These are phyloP conservation scores for Wickerhamiella azyma DNA, from an alignment of 805 yeast species.

Conservation along the genomic window DNA sequence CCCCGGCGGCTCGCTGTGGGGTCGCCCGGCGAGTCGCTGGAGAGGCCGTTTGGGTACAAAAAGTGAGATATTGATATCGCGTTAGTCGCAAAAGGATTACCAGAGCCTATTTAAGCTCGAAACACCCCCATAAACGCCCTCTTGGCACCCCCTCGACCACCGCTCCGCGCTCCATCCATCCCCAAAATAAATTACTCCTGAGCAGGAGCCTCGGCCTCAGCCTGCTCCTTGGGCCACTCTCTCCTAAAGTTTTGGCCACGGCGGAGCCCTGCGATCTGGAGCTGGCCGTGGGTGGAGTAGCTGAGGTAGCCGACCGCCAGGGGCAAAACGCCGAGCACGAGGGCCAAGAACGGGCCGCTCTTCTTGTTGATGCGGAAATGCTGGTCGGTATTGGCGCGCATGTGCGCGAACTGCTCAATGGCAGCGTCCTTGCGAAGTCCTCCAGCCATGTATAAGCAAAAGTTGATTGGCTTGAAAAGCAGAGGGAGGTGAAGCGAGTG, in stretches of 20 bases:
- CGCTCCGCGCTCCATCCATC: too few relatives aligned
- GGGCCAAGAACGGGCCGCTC: constrained; percentile 22
- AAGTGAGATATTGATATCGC: too few relatives aligned
- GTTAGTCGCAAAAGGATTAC: too few relatives aligned
- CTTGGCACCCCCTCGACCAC: too few relatives aligned
- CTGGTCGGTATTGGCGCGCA: constrained; percentile 22
- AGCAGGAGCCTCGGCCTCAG: not conserved
- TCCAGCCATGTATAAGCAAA: constrained; percentile 18
- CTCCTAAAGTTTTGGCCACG: constrained; percentile 17
- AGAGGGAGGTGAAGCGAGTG: not conserved
- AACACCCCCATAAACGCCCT: too few relatives aligned
- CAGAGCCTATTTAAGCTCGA: too few relatives aligned
- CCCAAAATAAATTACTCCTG: not conserved
- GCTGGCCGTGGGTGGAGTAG: constrained; percentile 23
- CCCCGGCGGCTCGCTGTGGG: too few relatives aligned
- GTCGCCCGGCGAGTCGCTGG: too few relatives aligned
- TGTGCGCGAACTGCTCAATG: constrained; percentile 25
- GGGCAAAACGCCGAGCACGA: constrained; percentile 24
- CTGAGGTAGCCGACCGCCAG: constrained; percentile 25
- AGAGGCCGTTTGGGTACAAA: too few relatives aligned
- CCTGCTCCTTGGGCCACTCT: constrained; percentile 11
- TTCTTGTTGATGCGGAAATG: constrained; percentile 21
- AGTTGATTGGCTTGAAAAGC: constrained; percentile 1
- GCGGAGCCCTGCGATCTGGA: constrained; percentile 20
- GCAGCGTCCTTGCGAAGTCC: constrained; percentile 25